phyloP scores from a whole-genome alignment of 352 stramenopile species.

The Phytophthora parvispora region DNA sequence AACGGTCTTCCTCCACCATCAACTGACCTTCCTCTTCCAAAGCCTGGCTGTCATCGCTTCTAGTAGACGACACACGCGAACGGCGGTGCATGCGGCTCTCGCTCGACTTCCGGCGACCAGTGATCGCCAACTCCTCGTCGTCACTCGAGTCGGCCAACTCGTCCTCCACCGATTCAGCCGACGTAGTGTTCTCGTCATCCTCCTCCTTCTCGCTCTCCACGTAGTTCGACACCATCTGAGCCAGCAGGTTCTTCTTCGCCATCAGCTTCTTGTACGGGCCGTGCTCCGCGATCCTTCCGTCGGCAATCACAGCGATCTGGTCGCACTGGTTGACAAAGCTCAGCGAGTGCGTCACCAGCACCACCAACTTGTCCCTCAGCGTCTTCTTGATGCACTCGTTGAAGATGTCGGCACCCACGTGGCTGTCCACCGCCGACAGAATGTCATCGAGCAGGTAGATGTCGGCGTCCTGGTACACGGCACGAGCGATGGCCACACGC shows the following conservation, averaged over 20 bases:
- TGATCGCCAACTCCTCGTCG: constrained; percentile 43
- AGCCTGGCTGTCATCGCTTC: constrained; percentile 60
- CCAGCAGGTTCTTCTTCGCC: constrained; percentile 56
- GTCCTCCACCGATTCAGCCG: constrained; percentile 23
- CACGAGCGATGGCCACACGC: constrained; percentile 94
- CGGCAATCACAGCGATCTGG: constrained; percentile 56
- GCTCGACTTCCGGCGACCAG: constrained; percentile 25
- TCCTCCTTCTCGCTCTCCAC: constrained; percentile 70
- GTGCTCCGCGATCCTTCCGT: constrained; percentile 58
- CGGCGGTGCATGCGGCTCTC: constrained; percentile 40
- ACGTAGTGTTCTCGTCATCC: constrained; percentile 38
- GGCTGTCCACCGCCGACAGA: constrained; percentile 97
- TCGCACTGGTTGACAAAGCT: constrained; percentile 58
- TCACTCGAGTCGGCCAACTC: constrained; percentile 36
- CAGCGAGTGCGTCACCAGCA: constrained; percentile 94
- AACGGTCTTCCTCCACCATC: constrained; percentile 81
- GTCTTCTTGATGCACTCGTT: constrained; percentile 93
- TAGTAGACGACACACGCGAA: constrained; percentile 65
- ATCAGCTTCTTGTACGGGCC: constrained; percentile 75
- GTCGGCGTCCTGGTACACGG: constrained; percentile 95
- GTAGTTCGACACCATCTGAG: constrained; percentile 78
- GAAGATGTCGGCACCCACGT: constrained; percentile 97
- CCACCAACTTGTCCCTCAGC: constrained; percentile 89
- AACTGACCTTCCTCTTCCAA: constrained; percentile 49
- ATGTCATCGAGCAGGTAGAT: constrained; percentile 98